These are phyloP conservation scores for Tolypocladium endophyticum DNA, from an alignment of 2,329 filamentous ascomycete species.

Conservation along the genomic window DNA sequence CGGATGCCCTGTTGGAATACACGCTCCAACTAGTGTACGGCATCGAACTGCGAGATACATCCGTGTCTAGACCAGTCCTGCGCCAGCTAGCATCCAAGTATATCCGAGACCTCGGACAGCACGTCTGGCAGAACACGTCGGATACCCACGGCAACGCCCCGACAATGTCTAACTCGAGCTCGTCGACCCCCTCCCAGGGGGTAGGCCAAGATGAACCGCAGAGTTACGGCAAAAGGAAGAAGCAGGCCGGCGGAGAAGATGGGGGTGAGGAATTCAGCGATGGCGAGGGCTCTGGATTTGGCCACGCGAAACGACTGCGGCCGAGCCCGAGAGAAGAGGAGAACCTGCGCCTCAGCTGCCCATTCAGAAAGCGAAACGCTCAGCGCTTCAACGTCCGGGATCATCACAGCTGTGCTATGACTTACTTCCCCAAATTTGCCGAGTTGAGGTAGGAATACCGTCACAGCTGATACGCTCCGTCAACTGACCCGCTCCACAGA, in stretches of 20 bases:
- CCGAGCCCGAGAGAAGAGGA: slow-evolving; percentile 24
- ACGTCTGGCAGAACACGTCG: slow-evolving; percentile 19
- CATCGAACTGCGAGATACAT: slow-evolving; percentile 21
- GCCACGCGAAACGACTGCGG: slow-evolving; percentile 18
- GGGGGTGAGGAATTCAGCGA: slow-evolving; percentile 24
- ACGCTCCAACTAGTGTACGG: slow-evolving; percentile 26
- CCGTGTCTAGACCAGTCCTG: slow-evolving; percentile 15
- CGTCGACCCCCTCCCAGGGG: slow-evolving; percentile 18
- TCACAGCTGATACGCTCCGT: background rate
- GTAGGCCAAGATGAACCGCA: slow-evolving; percentile 10
- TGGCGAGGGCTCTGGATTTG: slow-evolving; percentile 18
- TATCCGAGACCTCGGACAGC: slow-evolving; percentile 19
- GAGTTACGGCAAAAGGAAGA: slow-evolving; percentile 23
- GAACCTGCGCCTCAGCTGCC: slow-evolving; percentile 29
- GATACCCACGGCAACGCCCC: slow-evolving; percentile 16
- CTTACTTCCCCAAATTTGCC: slow-evolving; percentile 29
- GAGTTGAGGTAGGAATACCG: slow-evolving; percentile 22
- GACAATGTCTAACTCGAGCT: slow-evolving; percentile 19
- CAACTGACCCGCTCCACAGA: slow-evolving; percentile 12
- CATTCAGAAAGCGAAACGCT: slow-evolving; percentile 33
- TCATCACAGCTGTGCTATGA: slow-evolving; percentile 32
- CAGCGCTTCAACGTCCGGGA: slow-evolving; percentile 34
- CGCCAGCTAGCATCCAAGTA: slow-evolving; percentile 21
- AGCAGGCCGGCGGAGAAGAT: slow-evolving; percentile 17
- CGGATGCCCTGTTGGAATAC: slow-evolving; percentile 23